Conservation (phyloP, 345 rosid genomes). For the Syzygium jambos region DNA sequence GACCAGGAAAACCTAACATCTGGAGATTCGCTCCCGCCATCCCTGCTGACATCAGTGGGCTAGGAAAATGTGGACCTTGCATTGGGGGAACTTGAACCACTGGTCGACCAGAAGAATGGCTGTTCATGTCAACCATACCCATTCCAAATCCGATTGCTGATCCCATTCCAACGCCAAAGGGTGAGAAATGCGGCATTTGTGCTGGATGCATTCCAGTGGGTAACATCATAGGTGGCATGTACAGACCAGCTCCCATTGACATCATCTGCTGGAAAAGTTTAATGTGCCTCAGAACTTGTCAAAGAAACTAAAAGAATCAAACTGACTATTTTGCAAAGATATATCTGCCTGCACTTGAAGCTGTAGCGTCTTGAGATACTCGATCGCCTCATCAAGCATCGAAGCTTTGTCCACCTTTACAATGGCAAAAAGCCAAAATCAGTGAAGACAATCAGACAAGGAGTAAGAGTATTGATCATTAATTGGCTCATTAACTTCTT, state of each 20-base stretch:
- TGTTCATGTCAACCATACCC: slow-evolving; percentile 44
- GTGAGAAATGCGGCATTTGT: slow-evolving; percentile 39
- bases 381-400: slow-evolving; percentile 94
- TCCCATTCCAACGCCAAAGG: slow-evolving; percentile 58
- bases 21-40: slow-evolving; percentile 38
- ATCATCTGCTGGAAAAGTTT: slow-evolving; percentile 42
- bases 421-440: slow-evolving; percentile 6
- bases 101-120: slow-evolving; percentile 26
- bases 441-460: neutral
- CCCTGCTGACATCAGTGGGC: slow-evolving; percentile 24
- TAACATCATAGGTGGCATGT: slow-evolving; percentile 70
- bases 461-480: neutral
- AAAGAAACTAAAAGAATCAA: neutral
- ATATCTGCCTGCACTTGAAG: slow-evolving; percentile 70
- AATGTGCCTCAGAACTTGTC: neutral
- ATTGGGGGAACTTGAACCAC: slow-evolving; percentile 37
- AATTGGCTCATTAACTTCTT: neutral
- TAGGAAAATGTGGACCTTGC: slow-evolving; percentile 48
- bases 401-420: slow-evolving; percentile 90
- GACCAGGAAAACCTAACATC: slow-evolving; percentile 30
- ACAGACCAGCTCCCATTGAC: slow-evolving; percentile 76
- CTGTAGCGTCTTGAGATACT: slow-evolving; percentile 81
- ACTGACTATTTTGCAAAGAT: neutral
- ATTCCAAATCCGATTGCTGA: slow-evolving; percentile 57
- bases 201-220: slow-evolving; percentile 65